Evolutionary conservation across 2,329 filamentous ascomycete genomes (phyloP).

Genomic region (Ophiostoma sp.): DNA sequence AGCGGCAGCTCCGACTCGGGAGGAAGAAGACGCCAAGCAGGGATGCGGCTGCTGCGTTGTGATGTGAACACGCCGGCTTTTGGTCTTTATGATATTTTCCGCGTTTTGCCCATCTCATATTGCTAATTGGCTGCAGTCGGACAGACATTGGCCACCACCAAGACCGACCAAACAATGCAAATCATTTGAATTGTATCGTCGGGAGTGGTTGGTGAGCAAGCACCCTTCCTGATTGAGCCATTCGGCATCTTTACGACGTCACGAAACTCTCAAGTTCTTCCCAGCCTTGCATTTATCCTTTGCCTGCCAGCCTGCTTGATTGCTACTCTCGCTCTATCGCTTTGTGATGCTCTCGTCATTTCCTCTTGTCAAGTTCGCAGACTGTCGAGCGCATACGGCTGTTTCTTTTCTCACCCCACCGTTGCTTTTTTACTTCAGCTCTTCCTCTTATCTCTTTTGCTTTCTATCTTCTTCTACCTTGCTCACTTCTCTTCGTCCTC

Average conservation of each 20-base stretch:
- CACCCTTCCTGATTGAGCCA: not conserved
- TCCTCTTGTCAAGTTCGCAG: not conserved
- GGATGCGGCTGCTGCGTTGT: conserved; percentile 68
- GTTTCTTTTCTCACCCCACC: not conserved
- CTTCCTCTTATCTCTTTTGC: not conserved
- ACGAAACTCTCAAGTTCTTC: not conserved
- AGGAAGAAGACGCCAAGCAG: conserved; percentile 48
- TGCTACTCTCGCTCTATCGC: not conserved
- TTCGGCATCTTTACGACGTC: conserved; percentile 15
- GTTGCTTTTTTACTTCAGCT: not conserved
- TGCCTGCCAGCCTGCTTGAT: not conserved
- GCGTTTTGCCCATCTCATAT: not conserved
- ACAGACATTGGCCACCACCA: not conserved
- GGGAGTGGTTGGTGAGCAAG: not conserved
- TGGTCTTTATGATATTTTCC: not conserved
- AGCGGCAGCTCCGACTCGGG: conserved; percentile 47
- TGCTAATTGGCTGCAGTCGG: not conserved
- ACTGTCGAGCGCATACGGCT: not conserved
- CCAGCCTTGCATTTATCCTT: conserved; percentile 15
- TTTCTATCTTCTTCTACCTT: not conserved
- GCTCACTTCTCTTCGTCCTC: not conserved
- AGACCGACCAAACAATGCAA: not conserved
- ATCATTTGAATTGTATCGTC: not conserved
- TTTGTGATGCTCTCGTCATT: not conserved
- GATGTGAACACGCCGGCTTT: conserved; percentile 50